Evolutionary conservation across 2,329 filamentous ascomycete genomes (phyloP), one percentile per base, ranked within the genome.

Genomic region (Ophiostoma montium): DNA sequence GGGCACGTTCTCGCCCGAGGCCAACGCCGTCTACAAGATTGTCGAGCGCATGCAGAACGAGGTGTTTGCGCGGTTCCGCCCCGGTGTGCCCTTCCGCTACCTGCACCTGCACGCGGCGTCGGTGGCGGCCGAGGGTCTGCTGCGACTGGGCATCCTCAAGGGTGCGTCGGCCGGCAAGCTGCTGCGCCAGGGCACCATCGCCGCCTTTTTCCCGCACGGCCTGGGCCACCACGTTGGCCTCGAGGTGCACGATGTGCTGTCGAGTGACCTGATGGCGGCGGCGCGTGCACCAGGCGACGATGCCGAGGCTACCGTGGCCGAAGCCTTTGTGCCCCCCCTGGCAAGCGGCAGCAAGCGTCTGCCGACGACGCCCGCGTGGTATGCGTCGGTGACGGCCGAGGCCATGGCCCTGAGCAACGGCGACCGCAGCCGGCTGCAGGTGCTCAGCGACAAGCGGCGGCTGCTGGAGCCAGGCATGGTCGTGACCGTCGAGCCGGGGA

Each of bases 41-140:
- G 89, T 95, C 3, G 70, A 84, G 56, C 69, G 74, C 52, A 95
- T 95, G 87, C 89, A 95, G 65, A 69, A 74, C 8, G 73, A 78
- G 49, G 88, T 83, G 57, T 84, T 94, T 59, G 67, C 68, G 7
- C 71, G 76, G 56, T 70, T 94, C 19, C 73, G 72, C 36, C 84
- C 84, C 0, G 86, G 84, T 2, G 75, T 80, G 1, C 64, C 74
- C 31, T 94, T 82, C 71, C 74, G 82, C 46, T 73, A 82, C 56
- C 72, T 94, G 15, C 84, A 94, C 59, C 67, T 82, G 3, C 71
- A 79, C 52, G 87, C 89, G 1, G 81, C 84, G 46, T 69, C 76
- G 33, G 76, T 94, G 19, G 86, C 84, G 3, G 77, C 86, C 27
- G 68, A 74, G 19, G 86, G 84, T 1, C 67, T 95, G 32, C 65